Evolutionary conservation across 352 stramenopile genomes (phyloP).

Genomic region (Aphanomyces astaci): DNA sequence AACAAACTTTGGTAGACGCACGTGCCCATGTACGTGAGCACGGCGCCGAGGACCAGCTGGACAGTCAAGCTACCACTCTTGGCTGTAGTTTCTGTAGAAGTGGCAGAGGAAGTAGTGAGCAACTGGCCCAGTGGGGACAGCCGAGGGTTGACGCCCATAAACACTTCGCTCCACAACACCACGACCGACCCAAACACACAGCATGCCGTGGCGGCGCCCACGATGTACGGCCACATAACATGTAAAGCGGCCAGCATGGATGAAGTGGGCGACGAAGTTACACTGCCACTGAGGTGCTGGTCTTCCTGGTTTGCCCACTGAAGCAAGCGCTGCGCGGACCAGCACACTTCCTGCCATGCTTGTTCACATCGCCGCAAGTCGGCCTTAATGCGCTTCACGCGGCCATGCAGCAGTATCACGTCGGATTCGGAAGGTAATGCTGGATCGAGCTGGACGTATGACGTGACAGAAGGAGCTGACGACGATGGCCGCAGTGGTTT

Average conservation of each 20-base stretch:
- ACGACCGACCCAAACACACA: conserved; percentile 40
- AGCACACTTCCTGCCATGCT: conserved; percentile 51
- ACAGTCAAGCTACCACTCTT: conserved; percentile 24
- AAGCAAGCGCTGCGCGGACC: conserved; percentile 34
- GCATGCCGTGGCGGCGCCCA: conserved; percentile 30
- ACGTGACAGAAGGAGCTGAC: background rate
- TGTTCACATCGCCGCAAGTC: conserved; percentile 47
- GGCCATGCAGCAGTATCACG: conserved; percentile 45
- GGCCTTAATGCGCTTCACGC: conserved; percentile 32
- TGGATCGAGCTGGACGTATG: background rate
- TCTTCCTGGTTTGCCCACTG: background rate
- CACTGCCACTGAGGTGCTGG: background rate
- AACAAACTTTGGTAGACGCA: conserved; percentile 59
- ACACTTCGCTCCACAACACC: conserved; percentile 62
- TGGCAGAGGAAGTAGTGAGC: conserved; percentile 1
- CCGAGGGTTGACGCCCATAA: conserved; percentile 33
- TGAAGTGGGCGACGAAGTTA: background rate
- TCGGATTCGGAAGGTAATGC: conserved; percentile 32
- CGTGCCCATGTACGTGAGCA: conserved; percentile 50
- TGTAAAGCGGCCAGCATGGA: no score
- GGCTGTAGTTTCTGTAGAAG: no score
- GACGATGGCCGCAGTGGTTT: background rate
- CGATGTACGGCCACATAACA: no score
- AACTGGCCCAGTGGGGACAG: conserved; percentile 30
- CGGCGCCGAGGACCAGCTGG: conserved; percentile 34